These are phyloP conservation scores for Aspergillus pseudoglaucus DNA, from an alignment of 2,329 filamentous ascomycete genomes.

Conservation along the genomic window DNA sequence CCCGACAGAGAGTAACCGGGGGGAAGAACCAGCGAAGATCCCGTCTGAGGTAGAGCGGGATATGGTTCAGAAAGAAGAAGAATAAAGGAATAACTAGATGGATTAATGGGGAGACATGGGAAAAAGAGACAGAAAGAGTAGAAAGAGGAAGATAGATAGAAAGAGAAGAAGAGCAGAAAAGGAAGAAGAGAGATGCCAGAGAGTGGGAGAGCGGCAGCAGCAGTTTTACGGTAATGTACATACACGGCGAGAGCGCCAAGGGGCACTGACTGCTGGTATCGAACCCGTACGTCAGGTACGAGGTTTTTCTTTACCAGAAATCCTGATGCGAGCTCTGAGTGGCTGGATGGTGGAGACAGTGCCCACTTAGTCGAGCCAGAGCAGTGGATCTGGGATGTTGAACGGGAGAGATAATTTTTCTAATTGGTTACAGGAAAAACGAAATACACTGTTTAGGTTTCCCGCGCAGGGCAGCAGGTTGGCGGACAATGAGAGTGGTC, in stretches of 20 bases:
- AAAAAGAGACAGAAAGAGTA: slow-evolving; percentile 1
- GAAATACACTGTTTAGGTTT: slow-evolving; percentile 3
- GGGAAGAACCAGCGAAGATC: background rate
- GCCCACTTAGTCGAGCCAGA: slow-evolving; percentile 6
- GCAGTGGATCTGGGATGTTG: slow-evolving; percentile 13
- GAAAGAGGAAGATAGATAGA: slow-evolving; percentile 4
- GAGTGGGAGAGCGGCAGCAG: slow-evolving; percentile 3
- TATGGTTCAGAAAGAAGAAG: background rate
- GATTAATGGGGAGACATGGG: background rate
- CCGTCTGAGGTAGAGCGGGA: slow-evolving; percentile 1
- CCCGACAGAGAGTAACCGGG: background rate
- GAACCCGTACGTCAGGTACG: background rate
- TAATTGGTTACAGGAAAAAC: slow-evolving; percentile 1
- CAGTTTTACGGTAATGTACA: slow-evolving; percentile 4
- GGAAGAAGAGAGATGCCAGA: background rate
- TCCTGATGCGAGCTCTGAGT: too few species aligned
- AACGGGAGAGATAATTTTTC: too few species aligned
- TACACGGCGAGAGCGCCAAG: background rate
- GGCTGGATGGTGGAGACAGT: too few species aligned
- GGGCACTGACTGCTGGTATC: background rate
- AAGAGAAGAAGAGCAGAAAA: slow-evolving; percentile 2
- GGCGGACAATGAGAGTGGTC: background rate
- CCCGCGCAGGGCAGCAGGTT: background rate
- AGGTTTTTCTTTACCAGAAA: too few species aligned
- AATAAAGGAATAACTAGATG: background rate